These are phyloP conservation scores for Rauvolfia tetraphylla DNA, from an alignment of 257 asterid species.

Conservation along the genomic window DNA sequence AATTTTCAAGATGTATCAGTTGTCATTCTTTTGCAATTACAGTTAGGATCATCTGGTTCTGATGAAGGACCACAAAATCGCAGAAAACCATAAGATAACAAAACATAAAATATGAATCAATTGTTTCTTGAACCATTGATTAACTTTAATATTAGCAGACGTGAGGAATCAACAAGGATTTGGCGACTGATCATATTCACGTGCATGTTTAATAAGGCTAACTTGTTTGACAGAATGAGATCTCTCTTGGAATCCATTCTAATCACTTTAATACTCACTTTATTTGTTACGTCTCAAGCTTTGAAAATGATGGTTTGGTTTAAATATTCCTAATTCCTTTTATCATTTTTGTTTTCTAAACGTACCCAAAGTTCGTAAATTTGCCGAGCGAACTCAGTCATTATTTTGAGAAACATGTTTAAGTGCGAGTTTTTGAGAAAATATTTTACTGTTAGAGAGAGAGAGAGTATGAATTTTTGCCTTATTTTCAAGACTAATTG, in stretches of 20 bases:
- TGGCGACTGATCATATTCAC: background rate
- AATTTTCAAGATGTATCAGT: background rate
- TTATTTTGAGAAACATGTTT: no score
- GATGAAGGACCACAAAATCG: background rate
- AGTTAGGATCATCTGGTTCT: background rate
- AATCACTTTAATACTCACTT: background rate
- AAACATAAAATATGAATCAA: background rate
- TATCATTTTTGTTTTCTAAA: no score
- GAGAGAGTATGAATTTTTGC: no score
- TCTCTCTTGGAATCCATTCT: background rate
- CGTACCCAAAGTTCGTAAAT: no score
- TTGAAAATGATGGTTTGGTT: background rate
- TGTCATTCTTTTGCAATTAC: background rate
- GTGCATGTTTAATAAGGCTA: background rate
- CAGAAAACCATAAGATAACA: background rate
- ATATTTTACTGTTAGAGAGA: no score
- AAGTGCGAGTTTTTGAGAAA: no score
- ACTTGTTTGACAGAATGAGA: slow-evolving; percentile 3
- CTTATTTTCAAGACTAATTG: no score
- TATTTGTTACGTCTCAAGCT: background rate
- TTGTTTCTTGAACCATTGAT: background rate
- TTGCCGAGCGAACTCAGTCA: no score
- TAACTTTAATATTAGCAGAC: background rate
- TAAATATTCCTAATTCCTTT: background rate
- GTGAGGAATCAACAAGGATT: slow-evolving; percentile 5